phyloP scores from a whole-genome alignment of 2,329 filamentous ascomycete species.

The Nothopassalora personata region DNA sequence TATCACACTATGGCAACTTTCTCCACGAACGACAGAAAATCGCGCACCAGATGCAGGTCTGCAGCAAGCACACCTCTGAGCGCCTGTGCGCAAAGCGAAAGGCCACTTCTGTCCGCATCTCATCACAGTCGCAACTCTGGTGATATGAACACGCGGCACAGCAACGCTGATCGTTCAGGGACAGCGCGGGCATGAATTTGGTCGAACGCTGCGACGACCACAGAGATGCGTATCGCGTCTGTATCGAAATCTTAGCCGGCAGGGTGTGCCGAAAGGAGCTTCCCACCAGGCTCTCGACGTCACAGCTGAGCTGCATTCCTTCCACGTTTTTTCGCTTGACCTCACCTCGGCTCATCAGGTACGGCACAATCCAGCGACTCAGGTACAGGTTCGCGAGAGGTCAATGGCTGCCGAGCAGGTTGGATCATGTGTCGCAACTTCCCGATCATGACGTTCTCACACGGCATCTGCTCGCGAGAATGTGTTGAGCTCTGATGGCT shows the following conservation, averaged over 20 bases:
- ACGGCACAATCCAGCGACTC: neutral
- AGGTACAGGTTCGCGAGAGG: neutral
- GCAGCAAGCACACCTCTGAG: neutral
- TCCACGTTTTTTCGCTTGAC: neutral
- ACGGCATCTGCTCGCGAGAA: neutral
- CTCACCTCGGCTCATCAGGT: neutral
- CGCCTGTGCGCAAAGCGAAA: neutral
- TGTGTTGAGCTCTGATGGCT: neutral
- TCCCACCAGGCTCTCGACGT: neutral
- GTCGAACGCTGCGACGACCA: neutral
- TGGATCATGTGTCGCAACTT: neutral
- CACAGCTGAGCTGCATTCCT: neutral
- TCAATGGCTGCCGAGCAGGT: neutral
- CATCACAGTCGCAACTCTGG: neutral
- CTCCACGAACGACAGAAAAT: neutral
- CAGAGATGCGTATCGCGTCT: neutral
- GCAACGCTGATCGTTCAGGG: too few species aligned
- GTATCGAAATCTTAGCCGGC: neutral
- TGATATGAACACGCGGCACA: neutral
- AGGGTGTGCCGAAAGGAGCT: neutral
- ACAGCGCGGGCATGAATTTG: too few species aligned
- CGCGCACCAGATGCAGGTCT: neutral
- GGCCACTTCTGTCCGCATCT: neutral
- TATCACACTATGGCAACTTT: neutral
- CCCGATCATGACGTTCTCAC: neutral